These are phyloP conservation scores for Russula vinacea DNA, from an alignment of 768 basidiomycete species.

Conservation along the genomic window DNA sequence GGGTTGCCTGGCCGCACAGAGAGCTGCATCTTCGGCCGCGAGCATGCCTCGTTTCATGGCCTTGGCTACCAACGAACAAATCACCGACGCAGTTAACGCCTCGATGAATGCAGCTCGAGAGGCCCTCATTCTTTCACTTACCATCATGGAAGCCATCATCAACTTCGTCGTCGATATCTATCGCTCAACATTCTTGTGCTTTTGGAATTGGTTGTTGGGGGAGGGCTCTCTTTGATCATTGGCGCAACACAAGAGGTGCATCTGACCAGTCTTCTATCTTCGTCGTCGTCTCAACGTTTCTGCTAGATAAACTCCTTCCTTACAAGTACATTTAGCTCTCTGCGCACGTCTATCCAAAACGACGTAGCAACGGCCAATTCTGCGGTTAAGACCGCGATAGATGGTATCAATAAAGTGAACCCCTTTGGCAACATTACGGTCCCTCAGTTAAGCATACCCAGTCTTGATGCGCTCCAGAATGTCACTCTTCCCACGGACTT, in stretches of 20 bases:
- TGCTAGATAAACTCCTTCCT: slow-evolving; percentile 70
- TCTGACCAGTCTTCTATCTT: slow-evolving; percentile 20
- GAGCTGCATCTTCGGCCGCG: slow-evolving; percentile 74
- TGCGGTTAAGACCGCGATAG: slow-evolving; percentile 59
- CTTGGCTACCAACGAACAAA: slow-evolving; percentile 74
- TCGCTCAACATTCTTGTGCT: slow-evolving; percentile 90
- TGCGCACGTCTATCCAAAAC: slow-evolving; percentile 70
- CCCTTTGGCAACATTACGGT: slow-evolving; percentile 65
- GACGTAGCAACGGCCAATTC: slow-evolving; percentile 67
- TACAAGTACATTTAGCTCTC: slow-evolving; percentile 50
- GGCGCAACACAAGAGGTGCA: slow-evolving; percentile 79
- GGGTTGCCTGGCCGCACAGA: slow-evolving; percentile 82
- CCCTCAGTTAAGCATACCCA: slow-evolving; percentile 73
- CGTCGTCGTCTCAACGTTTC: slow-evolving; percentile 6
- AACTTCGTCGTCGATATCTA: slow-evolving; percentile 92
- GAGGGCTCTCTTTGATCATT: slow-evolving; percentile 76
- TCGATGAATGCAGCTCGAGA: slow-evolving; percentile 73
- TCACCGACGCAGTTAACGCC: slow-evolving; percentile 74
- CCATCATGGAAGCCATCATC: slow-evolving; percentile 81
- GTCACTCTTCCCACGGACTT: slow-evolving; percentile 79
- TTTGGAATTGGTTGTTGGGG: slow-evolving; percentile 86
- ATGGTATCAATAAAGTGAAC: slow-evolving; percentile 71
- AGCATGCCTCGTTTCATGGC: slow-evolving; percentile 90
- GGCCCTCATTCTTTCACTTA: slow-evolving; percentile 69
- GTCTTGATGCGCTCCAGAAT: slow-evolving; percentile 68